Percentiles rank a stretch among this genome's conserved stretches.
phyloP scores from a whole-genome alignment of 164 flowering plant species.

The Houttuynia cordata region DNA sequence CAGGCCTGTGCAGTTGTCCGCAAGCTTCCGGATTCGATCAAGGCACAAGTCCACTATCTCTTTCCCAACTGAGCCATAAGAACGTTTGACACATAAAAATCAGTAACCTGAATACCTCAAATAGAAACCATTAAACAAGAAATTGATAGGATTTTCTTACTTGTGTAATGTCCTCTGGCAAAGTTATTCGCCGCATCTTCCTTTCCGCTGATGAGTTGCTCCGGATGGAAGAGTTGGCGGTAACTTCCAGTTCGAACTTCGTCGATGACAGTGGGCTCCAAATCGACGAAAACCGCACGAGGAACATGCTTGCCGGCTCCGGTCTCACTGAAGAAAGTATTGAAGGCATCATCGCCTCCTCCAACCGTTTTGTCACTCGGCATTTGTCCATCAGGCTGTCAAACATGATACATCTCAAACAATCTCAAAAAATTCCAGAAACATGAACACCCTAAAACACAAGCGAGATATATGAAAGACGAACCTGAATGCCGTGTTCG shows the following conservation, averaged over 20 bases:
- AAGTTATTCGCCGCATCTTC: slow-evolving; percentile 62
- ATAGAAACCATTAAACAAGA: background rate
- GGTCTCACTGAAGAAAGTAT: slow-evolving; percentile 59
- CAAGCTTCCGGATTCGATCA: slow-evolving; percentile 56
- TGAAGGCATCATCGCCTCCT: slow-evolving; percentile 67
- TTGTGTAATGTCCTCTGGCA: slow-evolving; percentile 60
- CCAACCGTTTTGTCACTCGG: slow-evolving; percentile 46
- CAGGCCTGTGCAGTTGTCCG: slow-evolving; percentile 64
- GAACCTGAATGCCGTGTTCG: slow-evolving; percentile 50
- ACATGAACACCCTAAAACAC: no score
- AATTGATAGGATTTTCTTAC: slow-evolving; percentile 14
- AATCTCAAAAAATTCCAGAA: no score
- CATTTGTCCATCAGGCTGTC: slow-evolving; percentile 69
- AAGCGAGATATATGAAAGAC: no score
- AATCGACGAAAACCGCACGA: slow-evolving; percentile 47
- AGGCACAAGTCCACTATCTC: slow-evolving; percentile 62
- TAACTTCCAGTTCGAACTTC: slow-evolving; percentile 53
- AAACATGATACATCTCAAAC: background rate
- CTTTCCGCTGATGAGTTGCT: slow-evolving; percentile 53
- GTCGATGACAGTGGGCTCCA: slow-evolving; percentile 64
- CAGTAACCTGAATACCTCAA: background rate
- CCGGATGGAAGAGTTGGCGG: slow-evolving; percentile 55
- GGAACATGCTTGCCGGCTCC: slow-evolving; percentile 64
- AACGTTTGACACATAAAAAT: background rate
- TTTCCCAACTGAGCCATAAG: slow-evolving; percentile 50